Evolutionary conservation across 257 asterid genomes (phyloP).

Genomic region (Galeopsis tetrahit): DNA sequence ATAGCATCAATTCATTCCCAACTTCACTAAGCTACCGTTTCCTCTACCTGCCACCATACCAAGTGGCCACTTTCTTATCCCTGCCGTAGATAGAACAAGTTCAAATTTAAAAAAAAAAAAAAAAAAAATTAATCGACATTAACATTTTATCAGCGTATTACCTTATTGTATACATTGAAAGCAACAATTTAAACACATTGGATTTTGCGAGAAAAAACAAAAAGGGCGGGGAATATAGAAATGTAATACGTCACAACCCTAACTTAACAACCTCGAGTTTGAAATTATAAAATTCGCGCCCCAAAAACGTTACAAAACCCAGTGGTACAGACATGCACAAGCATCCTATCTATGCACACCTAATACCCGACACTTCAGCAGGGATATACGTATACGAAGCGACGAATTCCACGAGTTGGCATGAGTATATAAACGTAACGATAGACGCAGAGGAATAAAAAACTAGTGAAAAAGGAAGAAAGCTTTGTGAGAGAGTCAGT

Average conservation of each 20-base stretch:
- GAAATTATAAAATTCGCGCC: slow-evolving; percentile 39
- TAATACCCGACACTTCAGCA: slow-evolving; percentile 25
- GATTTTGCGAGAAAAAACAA: neutral
- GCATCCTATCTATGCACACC: slow-evolving; percentile 14
- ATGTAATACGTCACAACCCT: slow-evolving; percentile 37
- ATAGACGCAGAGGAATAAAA: neutral
- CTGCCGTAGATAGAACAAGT: slow-evolving; percentile 16
- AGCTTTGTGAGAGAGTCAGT: slow-evolving; percentile 10
- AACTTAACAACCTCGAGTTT: slow-evolving; percentile 24
- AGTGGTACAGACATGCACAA: slow-evolving; percentile 26
- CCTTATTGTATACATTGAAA: slow-evolving; percentile 7
- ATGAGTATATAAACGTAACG: slow-evolving; percentile 17
- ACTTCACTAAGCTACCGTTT: slow-evolving; percentile 32
- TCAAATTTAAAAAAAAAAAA: neutral
- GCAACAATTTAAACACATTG: slow-evolving; percentile 15
- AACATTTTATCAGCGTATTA: slow-evolving; percentile 10
- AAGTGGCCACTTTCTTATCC: slow-evolving; percentile 31
- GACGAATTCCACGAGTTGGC: slow-evolving; percentile 13
- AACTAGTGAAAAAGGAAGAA: slow-evolving; percentile 12
- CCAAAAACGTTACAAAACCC: slow-evolving; percentile 31
- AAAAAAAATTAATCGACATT: slow-evolving; percentile 17
- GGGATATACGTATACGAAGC: slow-evolving; percentile 4
- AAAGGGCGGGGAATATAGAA: neutral
- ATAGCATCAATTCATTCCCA: slow-evolving; percentile 67
- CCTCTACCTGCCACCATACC: slow-evolving; percentile 36